Evolutionary conservation across 108 stramenopile species (phyloP).

Genomic region (Skeletonema potamos): DNA sequence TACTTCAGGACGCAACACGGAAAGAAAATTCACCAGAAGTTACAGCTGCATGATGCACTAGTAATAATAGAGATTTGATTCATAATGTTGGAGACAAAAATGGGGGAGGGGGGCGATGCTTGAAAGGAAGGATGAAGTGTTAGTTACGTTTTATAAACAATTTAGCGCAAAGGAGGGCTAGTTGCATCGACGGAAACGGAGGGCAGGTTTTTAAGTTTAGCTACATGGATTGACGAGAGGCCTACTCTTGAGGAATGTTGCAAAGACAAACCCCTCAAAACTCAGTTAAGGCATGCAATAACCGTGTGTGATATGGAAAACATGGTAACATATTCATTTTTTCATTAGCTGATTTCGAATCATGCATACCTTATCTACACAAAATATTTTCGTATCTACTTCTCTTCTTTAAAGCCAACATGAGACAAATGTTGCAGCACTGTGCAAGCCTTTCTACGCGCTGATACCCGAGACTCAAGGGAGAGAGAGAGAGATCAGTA

Average conservation of each 20-base stretch:
- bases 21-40: conserved; percentile 85
- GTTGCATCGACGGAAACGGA: neutral
- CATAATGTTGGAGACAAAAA: neutral
- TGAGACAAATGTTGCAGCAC: neutral
- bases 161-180: neutral
- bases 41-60: neutral
- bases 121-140: too few species aligned
- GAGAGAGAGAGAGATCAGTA: too few species aligned
- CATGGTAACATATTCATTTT: neutral
- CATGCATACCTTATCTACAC: neutral
- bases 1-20: conserved; percentile 97
- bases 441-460: too few species aligned
- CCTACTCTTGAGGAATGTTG: neutral
- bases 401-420: too few species aligned
- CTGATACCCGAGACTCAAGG: too few species aligned
- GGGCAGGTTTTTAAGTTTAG: neutral
- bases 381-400: neutral
- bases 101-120: neutral
- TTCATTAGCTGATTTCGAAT: neutral
- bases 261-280: neutral
- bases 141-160: neutral
- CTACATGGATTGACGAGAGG: neutral
- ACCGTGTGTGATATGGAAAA: neutral
- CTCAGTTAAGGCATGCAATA: neutral
- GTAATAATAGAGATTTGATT: neutral